Percentiles rank a stretch among this genome's conserved stretches.
Evolutionary conservation across 805 yeast genomes (phyloP).

Genomic region (Maudiozyma serrabonitensis): DNA sequence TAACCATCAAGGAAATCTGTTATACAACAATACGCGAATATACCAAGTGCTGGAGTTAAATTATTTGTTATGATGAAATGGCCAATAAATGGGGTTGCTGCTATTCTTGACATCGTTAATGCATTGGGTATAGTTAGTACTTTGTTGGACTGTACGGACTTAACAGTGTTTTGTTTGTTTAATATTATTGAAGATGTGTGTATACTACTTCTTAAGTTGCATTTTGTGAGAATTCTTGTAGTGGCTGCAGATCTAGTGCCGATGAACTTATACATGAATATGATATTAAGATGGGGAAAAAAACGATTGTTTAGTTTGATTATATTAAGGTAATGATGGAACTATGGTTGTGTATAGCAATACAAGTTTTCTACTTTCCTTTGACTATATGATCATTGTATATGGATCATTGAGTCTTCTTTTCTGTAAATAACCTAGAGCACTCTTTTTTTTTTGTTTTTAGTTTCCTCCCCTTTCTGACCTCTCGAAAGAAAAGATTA

Average conservation of each 20-base stretch:
- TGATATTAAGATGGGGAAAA: no score
- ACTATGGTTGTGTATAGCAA: no score
- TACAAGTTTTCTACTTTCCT: no score
- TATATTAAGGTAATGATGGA: no score
- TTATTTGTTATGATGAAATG: slow-evolving; percentile 60
- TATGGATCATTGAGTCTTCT: no score
- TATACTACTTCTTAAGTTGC: background rate
- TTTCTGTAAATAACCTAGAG: no score
- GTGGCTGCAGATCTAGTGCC: background rate
- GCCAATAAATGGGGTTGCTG: slow-evolving; percentile 78
- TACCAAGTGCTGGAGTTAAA: slow-evolving; percentile 51
- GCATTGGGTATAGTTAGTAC: slow-evolving; percentile 55
- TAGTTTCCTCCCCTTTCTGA: no score
- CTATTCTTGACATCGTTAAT: slow-evolving; percentile 71
- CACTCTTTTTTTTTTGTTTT: no score
- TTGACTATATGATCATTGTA: no score
- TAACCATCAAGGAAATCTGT: slow-evolving; percentile 91
- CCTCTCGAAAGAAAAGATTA: no score
- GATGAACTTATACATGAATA: background rate
- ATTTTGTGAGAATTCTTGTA: background rate
- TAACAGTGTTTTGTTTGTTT: background rate
- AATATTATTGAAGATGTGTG: background rate
- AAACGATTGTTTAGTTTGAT: no score
- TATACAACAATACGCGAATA: slow-evolving; percentile 77
- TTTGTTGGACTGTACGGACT: background rate